Percentiles rank a stretch among this genome's conserved stretches.
These are phyloP conservation scores for Dillenia turbinata DNA, from an alignment of 164 flowering plant species.

Conservation along the genomic window DNA sequence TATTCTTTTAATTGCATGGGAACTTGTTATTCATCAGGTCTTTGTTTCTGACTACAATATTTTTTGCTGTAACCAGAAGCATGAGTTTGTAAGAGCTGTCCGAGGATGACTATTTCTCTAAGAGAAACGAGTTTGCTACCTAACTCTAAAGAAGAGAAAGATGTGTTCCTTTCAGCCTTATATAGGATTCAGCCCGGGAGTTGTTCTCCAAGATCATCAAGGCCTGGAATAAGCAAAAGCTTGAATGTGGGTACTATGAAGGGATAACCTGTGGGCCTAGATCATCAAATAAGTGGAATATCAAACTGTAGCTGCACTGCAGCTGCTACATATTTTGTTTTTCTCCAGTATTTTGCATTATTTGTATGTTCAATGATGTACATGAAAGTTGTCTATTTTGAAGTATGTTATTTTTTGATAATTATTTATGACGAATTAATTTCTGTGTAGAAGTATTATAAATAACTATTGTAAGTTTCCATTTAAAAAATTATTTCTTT, in stretches of 20 bases:
- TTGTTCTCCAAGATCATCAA: conserved; percentile 57
- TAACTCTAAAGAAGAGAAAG: conserved; percentile 73
- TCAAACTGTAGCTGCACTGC: conserved; percentile 17
- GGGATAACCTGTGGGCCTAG: conserved; percentile 74
- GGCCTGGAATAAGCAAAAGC: conserved; percentile 72
- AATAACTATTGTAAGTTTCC: too few relatives aligned
- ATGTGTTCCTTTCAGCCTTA: conserved; percentile 71
- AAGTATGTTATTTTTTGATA: too few relatives aligned
- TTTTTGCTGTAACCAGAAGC: conserved; percentile 1
- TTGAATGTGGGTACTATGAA: conserved; percentile 65
- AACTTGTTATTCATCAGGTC: too few relatives aligned
- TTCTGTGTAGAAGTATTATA: too few relatives aligned
- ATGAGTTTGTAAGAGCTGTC: conserved; percentile 57
- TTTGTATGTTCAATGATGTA: too few relatives aligned
- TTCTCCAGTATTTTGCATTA: too few relatives aligned
- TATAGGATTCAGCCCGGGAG: conserved; percentile 63
- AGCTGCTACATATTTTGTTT: too few relatives aligned
- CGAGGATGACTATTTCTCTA: conserved; percentile 65
- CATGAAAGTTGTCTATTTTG: too few relatives aligned
- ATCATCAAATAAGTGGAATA: conserved; percentile 77
- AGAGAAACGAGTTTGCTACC: conserved; percentile 85
- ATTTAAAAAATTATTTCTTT: too few relatives aligned
- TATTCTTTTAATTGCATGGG: too few relatives aligned
- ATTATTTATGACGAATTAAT: too few relatives aligned
- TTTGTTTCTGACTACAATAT: too few relatives aligned